Base-by-base conservation (phyloP, 495 filamentous ascomycete species). In the Podospora conica region DNA sequence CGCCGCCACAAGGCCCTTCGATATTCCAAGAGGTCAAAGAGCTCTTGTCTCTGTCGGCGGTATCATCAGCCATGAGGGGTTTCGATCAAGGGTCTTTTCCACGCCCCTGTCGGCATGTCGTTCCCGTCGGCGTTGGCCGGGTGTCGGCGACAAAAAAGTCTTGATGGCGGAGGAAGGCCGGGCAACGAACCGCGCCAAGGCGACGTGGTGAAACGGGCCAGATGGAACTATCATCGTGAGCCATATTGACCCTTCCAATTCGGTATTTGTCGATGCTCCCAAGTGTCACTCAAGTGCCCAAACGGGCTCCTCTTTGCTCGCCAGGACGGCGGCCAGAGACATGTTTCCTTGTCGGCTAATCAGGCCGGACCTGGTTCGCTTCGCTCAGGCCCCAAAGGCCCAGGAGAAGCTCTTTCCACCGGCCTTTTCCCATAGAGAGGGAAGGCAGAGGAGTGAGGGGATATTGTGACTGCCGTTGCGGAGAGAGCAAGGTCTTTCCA, bases 21-120 rank as follows among this genome's bases (percentile, higher is more conserved):
- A 57, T 7, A 23, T 57, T 12, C 29, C 21, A 15, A n/a, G 53
- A 63, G 65, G 65, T 67, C 65, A 62, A 67, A 67, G 65, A 67
- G 54, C 59, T 21, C 40, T 15, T 8, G 65, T 63, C 40, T 55
- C 33, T 28, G 33, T 21, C 65, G 29, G 33, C 21, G 40, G 33
- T 15, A n/a, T 48, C 40, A 48, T n/a, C 40, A 48, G 3, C 3
- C 40, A n/a, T 31, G 18, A 18, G 33, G 15, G 40, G n/a, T 48
- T 18, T 6, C 7, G 8, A n/a, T 48, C 40, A 48, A 48, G 40
- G 40, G 6, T 48, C 5, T n/a, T n/a, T 31, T 9, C 64, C 20
- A 31, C 57, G 28, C 55, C 56, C 55, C 40, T 60, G 29, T 21
- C 23, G 33, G 31, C 21, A 61, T 23, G 29, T 25, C 27, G 2